Conservation (phyloP, 208 protist species). For the Porcisia deanei region DNA sequence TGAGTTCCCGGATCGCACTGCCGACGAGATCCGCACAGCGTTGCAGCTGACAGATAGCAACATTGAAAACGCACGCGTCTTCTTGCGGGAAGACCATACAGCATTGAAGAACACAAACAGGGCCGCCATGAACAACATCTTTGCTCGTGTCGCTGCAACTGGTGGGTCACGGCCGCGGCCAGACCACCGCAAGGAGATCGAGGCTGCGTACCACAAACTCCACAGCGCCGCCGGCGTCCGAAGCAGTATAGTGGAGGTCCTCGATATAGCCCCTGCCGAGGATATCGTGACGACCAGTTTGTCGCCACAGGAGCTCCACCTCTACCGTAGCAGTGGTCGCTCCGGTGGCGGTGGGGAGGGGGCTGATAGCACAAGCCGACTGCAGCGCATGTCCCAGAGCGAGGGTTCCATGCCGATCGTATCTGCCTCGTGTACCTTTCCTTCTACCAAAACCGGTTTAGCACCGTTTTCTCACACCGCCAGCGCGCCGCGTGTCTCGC, state of each 20-base stretch:
- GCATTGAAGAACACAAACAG: conserved; percentile 12
- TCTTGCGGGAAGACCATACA: conserved; percentile 23
- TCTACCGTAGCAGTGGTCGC: background rate
- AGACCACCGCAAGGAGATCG: conserved; percentile 1
- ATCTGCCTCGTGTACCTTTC: background rate
- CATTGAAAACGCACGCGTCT: conserved; percentile 31
- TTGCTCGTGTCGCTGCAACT: conserved; percentile 29
- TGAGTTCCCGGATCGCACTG: conserved; percentile 41
- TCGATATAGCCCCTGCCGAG: background rate
- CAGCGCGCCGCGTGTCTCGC: background rate
- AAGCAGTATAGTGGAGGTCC: conserved; percentile 12
- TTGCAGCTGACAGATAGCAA: conserved; percentile 47
- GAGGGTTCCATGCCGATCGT: background rate
- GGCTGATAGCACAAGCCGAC: background rate
- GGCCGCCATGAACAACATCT: conserved; percentile 29
- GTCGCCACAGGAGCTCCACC: conserved; percentile 14
- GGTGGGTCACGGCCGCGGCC: conserved; percentile 13
- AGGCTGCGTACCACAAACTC: conserved; percentile 36
- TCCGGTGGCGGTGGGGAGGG: conserved; percentile 1
- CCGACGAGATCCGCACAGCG: conserved; percentile 30
- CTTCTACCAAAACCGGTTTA: background rate
- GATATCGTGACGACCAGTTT: conserved; percentile 15
- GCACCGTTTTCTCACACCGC: background rate
- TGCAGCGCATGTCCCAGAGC: conserved; percentile 1
- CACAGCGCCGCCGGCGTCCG: conserved; percentile 32